Base-by-base conservation (phyloP, 2,329 filamentous ascomycete species). In the Apiospora sp. region DNA sequence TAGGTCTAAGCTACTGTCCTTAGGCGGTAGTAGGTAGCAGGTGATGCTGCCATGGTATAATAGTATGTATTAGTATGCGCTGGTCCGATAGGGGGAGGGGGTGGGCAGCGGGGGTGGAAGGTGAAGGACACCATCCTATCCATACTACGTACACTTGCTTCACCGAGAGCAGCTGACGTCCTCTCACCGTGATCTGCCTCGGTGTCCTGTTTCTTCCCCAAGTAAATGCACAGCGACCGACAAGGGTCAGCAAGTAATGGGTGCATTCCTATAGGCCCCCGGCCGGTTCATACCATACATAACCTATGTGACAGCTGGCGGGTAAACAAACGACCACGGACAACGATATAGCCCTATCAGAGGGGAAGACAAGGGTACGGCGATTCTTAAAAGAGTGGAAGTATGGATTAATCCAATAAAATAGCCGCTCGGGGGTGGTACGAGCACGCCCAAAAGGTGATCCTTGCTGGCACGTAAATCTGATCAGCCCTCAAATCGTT, bases 231-330 rank as follows among this genome's bases (percentile, higher is more conserved):
- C 27, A 19, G 34, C 51, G 51, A 14, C 13, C 58, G 30, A 22
- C 58, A 12, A 37, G 58, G 58, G 34, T 2, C 30, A 64, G 34
- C 34, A 64, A 41, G 34, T 34, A 34, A 64, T 64, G 58, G 58
- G 37, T 64, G 58, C 58, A 64, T 64, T 64, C 58, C 58, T 64
- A 64, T 64, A 64, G 58, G 34, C 10, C 19, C 58, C 58, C 34
- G 22, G 34, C 58, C 34, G 58, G 30, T 34, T 37, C 14, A 58
- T 19, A 27, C 4, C 14, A 58, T 19, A 27, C 4, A 41, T 41
- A 10, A 30, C 27, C 27, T 30, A n/a, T 10, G 58, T 64, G 34
- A n/a, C 34, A 41, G 30, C 54, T 61, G 54, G 54, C 54, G 54
- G 54, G 54, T 61, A 61, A 61, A 37, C 51, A 54, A 49, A 10